Percentiles rank a stretch among this genome's conserved stretches.
These are phyloP conservation scores for Salinomyces thailandicus DNA, from an alignment of 2,329 filamentous ascomycete genomes.

Conservation along the genomic window DNA sequence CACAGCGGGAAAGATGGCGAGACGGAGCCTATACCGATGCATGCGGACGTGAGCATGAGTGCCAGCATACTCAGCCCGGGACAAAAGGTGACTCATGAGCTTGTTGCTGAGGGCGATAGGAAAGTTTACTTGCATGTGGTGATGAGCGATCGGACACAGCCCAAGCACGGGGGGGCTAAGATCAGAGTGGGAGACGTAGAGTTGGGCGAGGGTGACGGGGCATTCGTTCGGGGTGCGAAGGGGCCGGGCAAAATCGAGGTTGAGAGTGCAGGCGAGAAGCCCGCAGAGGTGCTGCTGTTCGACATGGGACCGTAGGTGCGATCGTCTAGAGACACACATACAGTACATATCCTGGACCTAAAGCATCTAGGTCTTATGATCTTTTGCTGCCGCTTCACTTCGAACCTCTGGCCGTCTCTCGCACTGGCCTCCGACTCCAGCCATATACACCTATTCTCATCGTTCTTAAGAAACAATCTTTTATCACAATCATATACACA, in stretches of 20 bases:
- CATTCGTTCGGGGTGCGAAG: conserved; percentile 52
- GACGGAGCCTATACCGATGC: conserved; percentile 65
- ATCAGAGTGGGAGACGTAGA: conserved; percentile 58
- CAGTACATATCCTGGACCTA: no score
- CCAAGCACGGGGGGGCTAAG: conserved; percentile 61
- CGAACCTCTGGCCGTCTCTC: no score
- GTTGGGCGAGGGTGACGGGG: conserved; percentile 68
- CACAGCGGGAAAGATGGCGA: conserved; percentile 55
- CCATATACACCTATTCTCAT: no score
- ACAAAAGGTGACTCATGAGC: conserved; percentile 57
- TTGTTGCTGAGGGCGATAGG: conserved; percentile 53
- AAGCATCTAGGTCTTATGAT: no score
- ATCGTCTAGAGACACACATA: no score
- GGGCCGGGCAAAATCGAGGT: conserved; percentile 36
- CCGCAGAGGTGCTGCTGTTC: conserved; percentile 41
- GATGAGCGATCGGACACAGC: conserved; percentile 47
- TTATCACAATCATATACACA: no score
- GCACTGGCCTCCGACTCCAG: no score
- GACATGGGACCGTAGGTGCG: conserved; percentile 36
- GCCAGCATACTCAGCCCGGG: conserved; percentile 61
- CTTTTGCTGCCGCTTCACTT: no score
- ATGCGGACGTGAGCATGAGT: conserved; percentile 75
- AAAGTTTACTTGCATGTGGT: conserved; percentile 75
- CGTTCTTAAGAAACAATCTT: no score
- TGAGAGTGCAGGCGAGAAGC: conserved; percentile 36